phyloP scores from a whole-genome alignment of 2,329 filamentous ascomycete genomes.

The Cordyceps militaris region DNA sequence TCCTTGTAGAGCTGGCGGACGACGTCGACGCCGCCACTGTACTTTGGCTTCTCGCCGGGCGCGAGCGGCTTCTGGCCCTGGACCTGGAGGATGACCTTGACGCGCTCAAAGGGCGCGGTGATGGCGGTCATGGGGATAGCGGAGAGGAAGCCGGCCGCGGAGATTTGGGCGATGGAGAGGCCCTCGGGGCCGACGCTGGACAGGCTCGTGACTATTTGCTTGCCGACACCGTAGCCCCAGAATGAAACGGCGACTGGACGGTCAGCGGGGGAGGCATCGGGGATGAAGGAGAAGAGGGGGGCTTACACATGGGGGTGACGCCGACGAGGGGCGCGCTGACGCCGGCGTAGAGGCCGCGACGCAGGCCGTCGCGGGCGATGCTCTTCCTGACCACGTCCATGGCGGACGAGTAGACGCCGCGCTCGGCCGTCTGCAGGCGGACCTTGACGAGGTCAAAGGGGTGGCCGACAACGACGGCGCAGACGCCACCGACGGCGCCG shows the following conservation, averaged over 20 bases:
- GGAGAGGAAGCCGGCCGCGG: constrained; percentile 91
- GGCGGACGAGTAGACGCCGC: constrained; percentile 82
- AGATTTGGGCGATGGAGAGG: constrained; percentile 81
- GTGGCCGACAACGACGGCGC: constrained; percentile 89
- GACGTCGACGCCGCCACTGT: constrained; percentile 80
- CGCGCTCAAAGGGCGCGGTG: constrained; percentile 97
- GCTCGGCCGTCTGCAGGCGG: constrained; percentile 89
- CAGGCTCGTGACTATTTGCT: constrained; percentile 68
- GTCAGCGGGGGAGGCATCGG: not conserved
- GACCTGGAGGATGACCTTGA: constrained; percentile 97
- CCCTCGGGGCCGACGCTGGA: constrained; percentile 60
- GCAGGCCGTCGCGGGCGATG: constrained; percentile 75
- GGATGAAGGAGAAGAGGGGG: not conserved
- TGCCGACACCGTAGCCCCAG: constrained; percentile 94
- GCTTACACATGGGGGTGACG: constrained; percentile 93
- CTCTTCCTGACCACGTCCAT: constrained; percentile 89
- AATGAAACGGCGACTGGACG: constrained; percentile 58
- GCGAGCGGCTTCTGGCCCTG: constrained; percentile 86
- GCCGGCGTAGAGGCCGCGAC: constrained; percentile 85
- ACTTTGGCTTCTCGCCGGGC: constrained; percentile 87
- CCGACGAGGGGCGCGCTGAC: constrained; percentile 91
- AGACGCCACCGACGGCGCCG: constrained; percentile 88
- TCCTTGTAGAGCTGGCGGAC: constrained; percentile 89
- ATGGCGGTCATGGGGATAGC: constrained; percentile 96
- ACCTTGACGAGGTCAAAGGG: constrained; percentile 98